Evolutionary conservation across 805 yeast genomes (phyloP), one percentile per base, ranked within the genome.

Genomic region (Metschnikowia orientalis): DNA sequence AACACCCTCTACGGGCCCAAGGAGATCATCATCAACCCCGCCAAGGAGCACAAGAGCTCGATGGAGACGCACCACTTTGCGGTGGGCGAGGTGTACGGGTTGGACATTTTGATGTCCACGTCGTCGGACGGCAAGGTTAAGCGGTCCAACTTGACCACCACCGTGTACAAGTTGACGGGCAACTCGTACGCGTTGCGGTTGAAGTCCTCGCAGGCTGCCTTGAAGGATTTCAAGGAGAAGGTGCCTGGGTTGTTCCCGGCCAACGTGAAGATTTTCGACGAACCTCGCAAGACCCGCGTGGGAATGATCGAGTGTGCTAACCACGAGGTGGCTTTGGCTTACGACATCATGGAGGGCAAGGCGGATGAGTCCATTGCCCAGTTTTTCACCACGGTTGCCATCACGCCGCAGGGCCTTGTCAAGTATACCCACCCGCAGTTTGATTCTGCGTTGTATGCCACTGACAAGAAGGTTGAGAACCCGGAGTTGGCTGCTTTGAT

Each of bases 1-100:
- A 73, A 81, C 56, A 77, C 74, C 28, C 56, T 81, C 50, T 80
- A 79, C 48, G 90, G 89, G 37, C 76, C 80, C 48, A 80, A 82
- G 67, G 84, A 81, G 57, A 71, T 82, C 53, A 80, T 82, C 53
- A 63, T 83, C 47, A 83, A 82, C 66, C 90, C 90, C 47, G 60
- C 73, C 40, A 84, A 79, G 50, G 68, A 67, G 47, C 85, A 81
- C 67, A 75, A 71, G 57, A 56, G 59, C 44, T 79, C 71, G 53
- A 75, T 81, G 56, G 82, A 77, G 40, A 63, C 84, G 32, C 61
- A 65, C 57, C 75, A 71, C 53, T 81, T 83, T 45, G 85, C 75
- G 57, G 83, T 76, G 53, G 78, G 78, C 54, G 87, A 82, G 55
- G 90, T 83, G 21, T 82, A 75, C 54, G 90, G 90, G 32, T 64